Percentiles rank a stretch among this genome's conserved stretches.
These are phyloP conservation scores for Candida parachauliodes DNA, from an alignment of 805 yeast species.

Conservation along the genomic window DNA sequence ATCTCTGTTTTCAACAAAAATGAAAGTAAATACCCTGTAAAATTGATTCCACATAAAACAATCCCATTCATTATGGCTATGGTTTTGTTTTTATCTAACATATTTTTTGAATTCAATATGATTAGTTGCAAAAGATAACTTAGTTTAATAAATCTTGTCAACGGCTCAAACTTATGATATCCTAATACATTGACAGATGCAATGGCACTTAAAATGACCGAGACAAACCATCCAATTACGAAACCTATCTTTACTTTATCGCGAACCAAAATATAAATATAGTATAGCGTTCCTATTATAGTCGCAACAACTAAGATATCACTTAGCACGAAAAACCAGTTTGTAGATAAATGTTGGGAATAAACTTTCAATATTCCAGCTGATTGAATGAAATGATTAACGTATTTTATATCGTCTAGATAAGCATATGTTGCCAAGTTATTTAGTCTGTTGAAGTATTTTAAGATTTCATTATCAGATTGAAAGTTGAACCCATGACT, in stretches of 20 bases:
- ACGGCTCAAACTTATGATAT: constrained; percentile 22
- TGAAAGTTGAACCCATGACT: neutral
- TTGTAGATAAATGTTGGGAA: constrained; percentile 7
- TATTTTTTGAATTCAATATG: constrained; percentile 27
- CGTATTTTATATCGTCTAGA: constrained; percentile 20
- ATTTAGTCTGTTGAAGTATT: constrained; percentile 23
- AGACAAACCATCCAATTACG: constrained; percentile 33
- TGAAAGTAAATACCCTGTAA: constrained; percentile 23
- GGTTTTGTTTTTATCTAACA: constrained; percentile 16
- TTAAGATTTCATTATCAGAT: constrained; percentile 3
- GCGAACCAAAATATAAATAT: neutral
- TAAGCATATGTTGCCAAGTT: constrained; percentile 20
- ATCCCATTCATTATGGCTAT: neutral
- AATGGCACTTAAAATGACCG: constrained; percentile 20
- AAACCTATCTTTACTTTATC: constrained; percentile 31
- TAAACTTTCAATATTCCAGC: constrained; percentile 22
- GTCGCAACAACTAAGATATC: neutral
- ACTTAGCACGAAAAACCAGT: constrained; percentile 8
- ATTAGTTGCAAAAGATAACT: constrained; percentile 21
- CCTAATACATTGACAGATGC: constrained; percentile 27
- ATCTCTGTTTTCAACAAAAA: constrained; percentile 12
- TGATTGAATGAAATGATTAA: constrained; percentile 27
- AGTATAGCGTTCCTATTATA: constrained; percentile 10
- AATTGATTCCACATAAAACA: constrained; percentile 10
- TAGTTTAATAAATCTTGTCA: constrained; percentile 19